Conservation (phyloP, 106 monocot species). For the Dioscorea zingiberensis region DNA sequence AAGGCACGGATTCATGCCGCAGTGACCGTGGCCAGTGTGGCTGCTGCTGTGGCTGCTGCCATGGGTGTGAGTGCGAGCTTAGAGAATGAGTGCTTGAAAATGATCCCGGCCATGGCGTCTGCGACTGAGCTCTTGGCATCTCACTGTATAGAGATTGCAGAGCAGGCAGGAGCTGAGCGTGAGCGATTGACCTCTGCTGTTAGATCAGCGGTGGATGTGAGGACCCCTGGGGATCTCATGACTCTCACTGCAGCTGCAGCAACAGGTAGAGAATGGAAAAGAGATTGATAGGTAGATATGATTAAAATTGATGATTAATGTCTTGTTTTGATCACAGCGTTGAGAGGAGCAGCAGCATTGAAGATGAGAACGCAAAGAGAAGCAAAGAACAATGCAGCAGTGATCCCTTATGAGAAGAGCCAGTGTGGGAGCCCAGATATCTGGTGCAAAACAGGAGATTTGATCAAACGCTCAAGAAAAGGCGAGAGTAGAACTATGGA, state of each 20-base stretch:
- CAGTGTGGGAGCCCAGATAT: constrained; percentile 35
- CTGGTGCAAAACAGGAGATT: constrained; percentile 71
- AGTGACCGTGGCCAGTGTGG: constrained; percentile 65
- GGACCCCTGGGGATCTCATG: constrained; percentile 64
- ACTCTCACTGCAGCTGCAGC: constrained; percentile 95
- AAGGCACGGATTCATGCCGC: constrained; percentile 67
- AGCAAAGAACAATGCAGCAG: constrained; percentile 32
- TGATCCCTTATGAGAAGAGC: constrained; percentile 57
- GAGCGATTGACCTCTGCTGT: constrained; percentile 38
- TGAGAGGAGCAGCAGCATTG: constrained; percentile 69
- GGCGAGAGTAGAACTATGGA: constrained; percentile 20
- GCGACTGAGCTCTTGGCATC: constrained; percentile 83
- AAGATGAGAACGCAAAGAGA: constrained; percentile 63
- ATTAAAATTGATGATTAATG: too few relatives aligned
- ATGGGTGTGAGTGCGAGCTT: constrained; percentile 20
- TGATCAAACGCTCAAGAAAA: constrained; percentile 53
- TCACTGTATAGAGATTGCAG: constrained; percentile 76
- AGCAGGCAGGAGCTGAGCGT: constrained; percentile 47
- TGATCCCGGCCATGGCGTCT: constrained; percentile 51
- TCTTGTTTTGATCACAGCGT: constrained; percentile 26
- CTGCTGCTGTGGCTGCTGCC: constrained; percentile 67
- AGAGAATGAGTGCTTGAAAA: constrained; percentile 26
- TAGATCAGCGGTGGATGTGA: constrained; percentile 59
- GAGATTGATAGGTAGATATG: too few relatives aligned
- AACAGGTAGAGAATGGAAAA: constrained; percentile 36